Evolutionary conservation across 78 protist genomes (phyloP).

Genomic region (Chrysochromulina parva): DNA sequence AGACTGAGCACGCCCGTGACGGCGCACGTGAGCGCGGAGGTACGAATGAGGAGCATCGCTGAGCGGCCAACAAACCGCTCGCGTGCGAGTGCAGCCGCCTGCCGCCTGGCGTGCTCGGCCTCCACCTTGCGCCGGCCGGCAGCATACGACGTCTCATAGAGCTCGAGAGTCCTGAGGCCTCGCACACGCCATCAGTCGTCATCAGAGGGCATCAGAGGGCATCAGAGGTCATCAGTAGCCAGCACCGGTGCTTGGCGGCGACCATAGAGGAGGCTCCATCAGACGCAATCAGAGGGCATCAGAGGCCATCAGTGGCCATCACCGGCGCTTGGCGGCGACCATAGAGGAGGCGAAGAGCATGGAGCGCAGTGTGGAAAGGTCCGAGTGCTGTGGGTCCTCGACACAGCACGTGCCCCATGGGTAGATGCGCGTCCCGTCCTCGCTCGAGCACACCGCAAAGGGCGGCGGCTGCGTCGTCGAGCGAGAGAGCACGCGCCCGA

Average conservation of each 20-base stretch:
- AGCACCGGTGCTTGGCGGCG: too few species aligned
- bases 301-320: too few species aligned
- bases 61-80: too few species aligned
- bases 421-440: conserved; percentile 1
- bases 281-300: too few species aligned
- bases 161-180: background rate
- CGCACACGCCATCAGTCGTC: background rate
- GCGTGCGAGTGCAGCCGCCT: too few species aligned
- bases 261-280: background rate
- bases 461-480: background rate
- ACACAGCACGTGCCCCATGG: background rate
- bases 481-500: too few species aligned
- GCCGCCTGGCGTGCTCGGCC: background rate
- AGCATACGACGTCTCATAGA: background rate
- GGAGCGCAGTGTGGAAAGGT: background rate
- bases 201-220: too few species aligned
- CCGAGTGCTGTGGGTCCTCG: conserved; percentile 7
- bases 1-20: too few species aligned
- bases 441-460: background rate
- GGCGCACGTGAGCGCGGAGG: too few species aligned
- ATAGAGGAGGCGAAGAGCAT: conserved; percentile 2
- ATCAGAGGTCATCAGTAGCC: too few species aligned
- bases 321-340: background rate
- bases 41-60: too few species aligned
- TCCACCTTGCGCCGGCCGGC: background rate